phyloP scores from a whole-genome alignment of 2,329 filamentous ascomycete species.

The Apiospora hydei region DNA sequence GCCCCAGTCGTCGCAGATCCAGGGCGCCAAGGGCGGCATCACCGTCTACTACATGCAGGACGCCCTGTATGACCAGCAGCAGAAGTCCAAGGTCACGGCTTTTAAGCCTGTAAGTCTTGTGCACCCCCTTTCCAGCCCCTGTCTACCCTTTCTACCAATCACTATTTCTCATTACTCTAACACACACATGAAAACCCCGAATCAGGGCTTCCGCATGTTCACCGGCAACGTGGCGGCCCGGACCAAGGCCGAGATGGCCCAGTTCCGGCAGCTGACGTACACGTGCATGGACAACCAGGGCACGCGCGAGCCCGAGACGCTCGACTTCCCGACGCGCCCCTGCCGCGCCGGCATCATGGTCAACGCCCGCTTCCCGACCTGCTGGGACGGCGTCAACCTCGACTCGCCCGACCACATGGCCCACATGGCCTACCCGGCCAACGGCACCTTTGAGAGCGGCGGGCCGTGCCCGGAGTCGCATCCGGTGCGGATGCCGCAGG shows the following conservation, averaged over 20 bases:
- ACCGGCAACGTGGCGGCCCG: constrained; percentile 40
- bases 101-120: constrained; percentile 37
- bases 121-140: neutral
- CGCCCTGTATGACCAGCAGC: constrained; percentile 35
- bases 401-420: constrained; percentile 56
- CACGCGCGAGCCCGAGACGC: constrained; percentile 45
- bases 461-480: constrained; percentile 38
- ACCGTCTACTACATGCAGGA: constrained; percentile 43
- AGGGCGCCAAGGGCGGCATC: constrained; percentile 42
- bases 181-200: neutral
- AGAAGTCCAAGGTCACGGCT: constrained; percentile 39
- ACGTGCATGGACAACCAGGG: constrained; percentile 13
- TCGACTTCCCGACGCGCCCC: constrained; percentile 46
- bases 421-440: constrained; percentile 58
- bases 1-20: constrained; percentile 41
- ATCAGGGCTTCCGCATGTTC: constrained; percentile 43
- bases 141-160: constrained; percentile 33
- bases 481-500: constrained; percentile 45
- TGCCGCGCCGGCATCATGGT: constrained; percentile 48
- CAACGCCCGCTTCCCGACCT: constrained; percentile 55
- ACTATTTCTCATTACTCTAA: too few species aligned
- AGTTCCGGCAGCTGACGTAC: constrained; percentile 25
- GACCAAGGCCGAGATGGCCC: constrained; percentile 36
- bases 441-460: constrained; percentile 38
- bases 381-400: constrained; percentile 61